A percentile compares a stretch with the other conserved stretches of the same genome.
Conservation (phyloP, 2,329 filamentous ascomycete genomes). For the Coniochaeta sp. region DNA sequence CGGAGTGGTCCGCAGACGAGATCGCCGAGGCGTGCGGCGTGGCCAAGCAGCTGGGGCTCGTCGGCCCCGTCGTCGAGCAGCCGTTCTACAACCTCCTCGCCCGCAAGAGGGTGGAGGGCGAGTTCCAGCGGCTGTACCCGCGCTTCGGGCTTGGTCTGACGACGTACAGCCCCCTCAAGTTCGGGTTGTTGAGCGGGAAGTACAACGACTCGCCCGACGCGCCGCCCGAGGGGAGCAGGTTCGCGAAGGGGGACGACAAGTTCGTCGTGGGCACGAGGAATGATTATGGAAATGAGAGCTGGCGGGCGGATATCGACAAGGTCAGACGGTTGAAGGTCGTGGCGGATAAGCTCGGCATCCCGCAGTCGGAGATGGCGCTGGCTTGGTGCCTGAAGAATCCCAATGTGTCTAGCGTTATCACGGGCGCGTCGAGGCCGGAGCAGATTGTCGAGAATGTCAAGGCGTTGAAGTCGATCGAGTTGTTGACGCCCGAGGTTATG, state of each 20-base stretch:
- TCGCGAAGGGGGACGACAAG: constrained; percentile 46
- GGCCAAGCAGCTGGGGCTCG: constrained; percentile 49
- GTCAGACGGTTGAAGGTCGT: constrained; percentile 55
- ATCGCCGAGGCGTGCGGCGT: constrained; percentile 30
- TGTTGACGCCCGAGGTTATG: constrained; percentile 52
- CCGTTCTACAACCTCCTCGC: constrained; percentile 55
- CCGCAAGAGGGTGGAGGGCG: constrained; percentile 50
- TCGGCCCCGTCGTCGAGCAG: constrained; percentile 40
- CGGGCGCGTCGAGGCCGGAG: constrained; percentile 49
- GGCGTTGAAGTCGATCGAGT: constrained; percentile 44
- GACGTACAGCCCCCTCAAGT: constrained; percentile 46
- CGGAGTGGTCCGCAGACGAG: constrained; percentile 19
- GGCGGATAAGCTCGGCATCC: constrained; percentile 56
- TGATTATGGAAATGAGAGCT: constrained; percentile 44
- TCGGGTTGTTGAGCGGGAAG: constrained; percentile 53
- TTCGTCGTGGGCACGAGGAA: constrained; percentile 49
- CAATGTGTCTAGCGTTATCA: constrained; percentile 55
- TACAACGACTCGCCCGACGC: constrained; percentile 58
- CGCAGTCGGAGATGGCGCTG: constrained; percentile 47
- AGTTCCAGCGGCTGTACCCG: constrained; percentile 50
- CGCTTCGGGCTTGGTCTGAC: constrained; percentile 49
- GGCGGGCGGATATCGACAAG: constrained; percentile 44
- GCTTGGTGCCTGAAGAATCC: constrained; percentile 58
- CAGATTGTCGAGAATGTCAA: constrained; percentile 55
- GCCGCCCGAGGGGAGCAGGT: constrained; percentile 54